Evolutionary conservation across 2,329 filamentous ascomycete genomes (phyloP).

Genomic region (Meredithiella fracta): DNA sequence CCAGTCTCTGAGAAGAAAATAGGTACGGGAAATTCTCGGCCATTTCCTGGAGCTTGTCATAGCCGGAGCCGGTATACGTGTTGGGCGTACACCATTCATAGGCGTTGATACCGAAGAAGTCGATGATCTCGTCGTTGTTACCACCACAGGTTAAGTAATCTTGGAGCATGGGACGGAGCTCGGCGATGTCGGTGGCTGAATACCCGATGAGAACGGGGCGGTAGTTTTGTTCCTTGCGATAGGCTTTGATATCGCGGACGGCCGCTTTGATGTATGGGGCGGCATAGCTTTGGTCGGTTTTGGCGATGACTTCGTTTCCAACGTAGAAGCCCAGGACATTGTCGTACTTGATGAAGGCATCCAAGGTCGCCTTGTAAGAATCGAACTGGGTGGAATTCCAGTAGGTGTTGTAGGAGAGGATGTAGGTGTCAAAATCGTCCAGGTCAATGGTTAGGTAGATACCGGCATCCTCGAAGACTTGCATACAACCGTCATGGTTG

Average conservation of each 20-base stretch:
- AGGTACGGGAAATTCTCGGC: constrained; percentile 61
- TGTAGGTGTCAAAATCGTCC: constrained; percentile 56
- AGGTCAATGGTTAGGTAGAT: constrained; percentile 78
- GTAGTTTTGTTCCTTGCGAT: constrained; percentile 59
- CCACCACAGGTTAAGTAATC: constrained; percentile 64
- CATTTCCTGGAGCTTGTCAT: constrained; percentile 48
- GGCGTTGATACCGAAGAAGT: constrained; percentile 76
- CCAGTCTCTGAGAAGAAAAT: constrained; percentile 85
- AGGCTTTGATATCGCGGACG: constrained; percentile 65
- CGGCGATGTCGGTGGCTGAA: constrained; percentile 68
- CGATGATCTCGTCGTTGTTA: constrained; percentile 51
- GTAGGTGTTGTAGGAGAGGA: constrained; percentile 41
- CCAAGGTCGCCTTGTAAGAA: constrained; percentile 54
- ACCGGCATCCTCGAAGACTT: constrained; percentile 57
- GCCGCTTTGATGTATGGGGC: constrained; percentile 76
- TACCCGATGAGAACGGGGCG: constrained; percentile 74
- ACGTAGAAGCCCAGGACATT: constrained; percentile 75
- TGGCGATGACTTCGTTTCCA: constrained; percentile 72
- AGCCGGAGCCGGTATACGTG: constrained; percentile 48
- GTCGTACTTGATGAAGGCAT: constrained; percentile 59
- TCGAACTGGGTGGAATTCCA: constrained; percentile 62
- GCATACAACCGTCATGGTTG: constrained; percentile 69
- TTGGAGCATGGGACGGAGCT: constrained; percentile 44
- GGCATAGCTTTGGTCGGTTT: constrained; percentile 38
- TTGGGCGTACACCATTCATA: constrained; percentile 61